Evolutionary conservation across 2,329 filamentous ascomycete species (phyloP).

Genomic region (Tolypocladium inflatum): DNA sequence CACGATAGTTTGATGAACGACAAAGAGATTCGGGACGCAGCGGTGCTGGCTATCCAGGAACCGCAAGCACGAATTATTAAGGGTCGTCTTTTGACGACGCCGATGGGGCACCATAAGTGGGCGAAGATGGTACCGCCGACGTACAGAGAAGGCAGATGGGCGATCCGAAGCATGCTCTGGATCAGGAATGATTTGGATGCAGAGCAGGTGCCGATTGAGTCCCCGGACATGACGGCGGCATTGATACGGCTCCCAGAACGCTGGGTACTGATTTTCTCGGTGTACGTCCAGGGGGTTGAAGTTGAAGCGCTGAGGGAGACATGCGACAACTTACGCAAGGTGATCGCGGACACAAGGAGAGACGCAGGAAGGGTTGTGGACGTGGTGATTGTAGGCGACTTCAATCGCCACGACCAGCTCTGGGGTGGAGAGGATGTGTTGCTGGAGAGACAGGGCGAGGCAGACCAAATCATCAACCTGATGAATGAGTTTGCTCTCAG

Average conservation of each 20-base stretch:
- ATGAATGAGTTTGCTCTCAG: slow-evolving; percentile 8
- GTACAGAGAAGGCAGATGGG: slow-evolving; percentile 8
- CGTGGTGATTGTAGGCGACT: no score
- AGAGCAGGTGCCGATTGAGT: slow-evolving; percentile 7
- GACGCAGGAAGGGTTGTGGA: no score
- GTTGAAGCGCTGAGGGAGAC: no score
- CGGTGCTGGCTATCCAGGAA: slow-evolving; percentile 8
- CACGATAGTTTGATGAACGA: slow-evolving; percentile 12
- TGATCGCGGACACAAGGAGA: no score
- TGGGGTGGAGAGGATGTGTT: no score
- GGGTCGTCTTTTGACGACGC: slow-evolving; percentile 7
- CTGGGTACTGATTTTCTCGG: no score
- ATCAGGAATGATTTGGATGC: slow-evolving; percentile 6
- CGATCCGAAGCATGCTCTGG: slow-evolving; percentile 11
- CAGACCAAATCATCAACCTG: no score
- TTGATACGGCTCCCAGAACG: no score
- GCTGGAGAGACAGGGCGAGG: no score
- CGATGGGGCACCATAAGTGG: slow-evolving; percentile 8
- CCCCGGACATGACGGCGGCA: neutral
- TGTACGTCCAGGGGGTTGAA: no score
- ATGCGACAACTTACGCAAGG: no score
- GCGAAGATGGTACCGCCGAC: slow-evolving; percentile 7
- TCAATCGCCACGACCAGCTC: no score
- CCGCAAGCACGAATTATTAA: slow-evolving; percentile 5
- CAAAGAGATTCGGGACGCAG: slow-evolving; percentile 6